phyloP scores from a whole-genome alignment of 495 filamentous ascomycete genomes.

The Schizothecium vesticola region DNA sequence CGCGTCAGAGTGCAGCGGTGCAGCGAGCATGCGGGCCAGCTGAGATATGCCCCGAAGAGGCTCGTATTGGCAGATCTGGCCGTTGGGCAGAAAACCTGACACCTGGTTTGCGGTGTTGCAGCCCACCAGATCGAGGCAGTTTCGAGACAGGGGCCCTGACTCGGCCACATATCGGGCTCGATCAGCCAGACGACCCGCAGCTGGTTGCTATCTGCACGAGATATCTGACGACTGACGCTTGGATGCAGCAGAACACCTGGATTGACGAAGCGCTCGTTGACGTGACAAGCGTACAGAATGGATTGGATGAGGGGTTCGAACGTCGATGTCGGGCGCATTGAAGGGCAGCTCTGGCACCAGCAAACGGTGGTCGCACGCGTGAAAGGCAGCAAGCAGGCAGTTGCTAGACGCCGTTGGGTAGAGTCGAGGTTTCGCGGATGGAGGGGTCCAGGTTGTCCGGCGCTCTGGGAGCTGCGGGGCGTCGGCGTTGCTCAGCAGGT shows the following conservation, averaged over 20 bases:
- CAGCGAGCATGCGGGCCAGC: conserved; percentile 15
- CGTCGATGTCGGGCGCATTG: conserved; percentile 2
- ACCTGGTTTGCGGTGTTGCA: conserved; percentile 16
- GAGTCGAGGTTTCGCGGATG: conserved; percentile 5
- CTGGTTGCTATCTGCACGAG: conserved; percentile 13
- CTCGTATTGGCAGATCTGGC: conserved; percentile 19
- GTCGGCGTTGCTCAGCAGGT: conserved; percentile 16
- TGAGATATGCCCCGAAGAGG: conserved; percentile 3
- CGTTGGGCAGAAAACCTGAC: conserved; percentile 24
- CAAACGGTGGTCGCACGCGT: neutral
- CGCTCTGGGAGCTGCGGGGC: conserved; percentile 13
- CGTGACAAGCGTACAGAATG: conserved; percentile 12
- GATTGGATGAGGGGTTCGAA: conserved; percentile 5
- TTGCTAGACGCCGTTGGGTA: conserved; percentile 9
- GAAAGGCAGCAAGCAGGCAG: neutral
- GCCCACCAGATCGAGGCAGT: conserved; percentile 22
- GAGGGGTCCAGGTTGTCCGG: conserved; percentile 11
- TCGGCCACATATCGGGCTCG: conserved; percentile 22
- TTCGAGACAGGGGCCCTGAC: conserved; percentile 8
- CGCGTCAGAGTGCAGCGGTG: conserved; percentile 11
- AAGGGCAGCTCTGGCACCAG: conserved; percentile 11
- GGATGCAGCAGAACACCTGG: neutral
- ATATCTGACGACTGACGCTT: conserved; percentile 14
- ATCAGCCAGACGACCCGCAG: conserved; percentile 9
- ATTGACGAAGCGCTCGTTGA: conserved; percentile 7